Conservation (phyloP, 2,329 filamentous ascomycete genomes). For the Akanthomyces uredinophilus region DNA sequence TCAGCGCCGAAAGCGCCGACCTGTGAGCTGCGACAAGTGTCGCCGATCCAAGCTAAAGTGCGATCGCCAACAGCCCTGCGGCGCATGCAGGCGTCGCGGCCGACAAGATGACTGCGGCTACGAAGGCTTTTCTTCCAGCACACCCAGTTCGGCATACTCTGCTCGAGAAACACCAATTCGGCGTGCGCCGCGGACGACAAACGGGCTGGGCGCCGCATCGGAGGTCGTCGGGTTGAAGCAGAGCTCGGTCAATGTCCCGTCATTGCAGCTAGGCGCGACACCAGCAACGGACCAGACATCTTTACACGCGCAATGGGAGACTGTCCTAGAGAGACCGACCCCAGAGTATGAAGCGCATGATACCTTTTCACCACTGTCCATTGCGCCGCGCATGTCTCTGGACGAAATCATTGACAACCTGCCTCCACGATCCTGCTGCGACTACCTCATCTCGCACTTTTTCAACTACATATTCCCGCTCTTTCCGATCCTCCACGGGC, state of each 20-base stretch:
- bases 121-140: neutral
- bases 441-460: constrained; percentile 17
- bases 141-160: too few relatives aligned
- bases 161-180: too few relatives aligned
- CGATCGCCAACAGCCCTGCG: constrained; percentile 18
- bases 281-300: neutral
- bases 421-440: constrained; percentile 10
- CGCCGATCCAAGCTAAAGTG: constrained; percentile 18
- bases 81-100: constrained; percentile 11
- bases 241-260: too few relatives aligned
- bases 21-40: constrained; percentile 17
- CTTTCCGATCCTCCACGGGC: constrained; percentile 13
- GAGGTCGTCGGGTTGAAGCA: too few relatives aligned
- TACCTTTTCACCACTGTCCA: neutral
- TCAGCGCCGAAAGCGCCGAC: neutral
- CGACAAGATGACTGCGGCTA: neutral
- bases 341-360: neutral
- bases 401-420: constrained; percentile 14
- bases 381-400: neutral
- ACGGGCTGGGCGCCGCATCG: too few relatives aligned
- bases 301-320: neutral
- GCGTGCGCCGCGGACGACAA: too few relatives aligned
- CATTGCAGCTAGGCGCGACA: neutral
- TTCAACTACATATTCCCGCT: constrained; percentile 16
- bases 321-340: neutral